Evolutionary conservation across 2,329 filamentous ascomycete genomes (phyloP).

Genomic region (Lachnellula hyalina): DNA sequence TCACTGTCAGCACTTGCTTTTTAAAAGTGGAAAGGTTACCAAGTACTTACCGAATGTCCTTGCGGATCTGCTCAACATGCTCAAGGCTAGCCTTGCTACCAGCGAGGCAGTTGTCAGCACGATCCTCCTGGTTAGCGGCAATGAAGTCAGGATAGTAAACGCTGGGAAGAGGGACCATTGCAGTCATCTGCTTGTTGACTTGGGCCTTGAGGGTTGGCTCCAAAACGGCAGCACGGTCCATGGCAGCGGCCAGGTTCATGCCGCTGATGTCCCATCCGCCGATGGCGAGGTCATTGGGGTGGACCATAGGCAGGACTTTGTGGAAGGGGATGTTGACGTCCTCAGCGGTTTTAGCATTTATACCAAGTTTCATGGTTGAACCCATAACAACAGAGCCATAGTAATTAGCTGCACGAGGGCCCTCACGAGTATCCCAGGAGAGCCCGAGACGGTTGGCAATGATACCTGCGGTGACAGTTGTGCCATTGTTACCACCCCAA

Average conservation of each 20-base stretch:
- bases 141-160: conserved; percentile 99
- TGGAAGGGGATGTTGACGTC: conserved; percentile 98
- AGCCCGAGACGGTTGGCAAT: conserved; percentile 87
- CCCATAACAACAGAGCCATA: conserved; percentile 97
- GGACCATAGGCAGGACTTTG: conserved; percentile 89
- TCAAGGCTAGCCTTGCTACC: conserved; percentile 79
- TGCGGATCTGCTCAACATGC: conserved; percentile 88
- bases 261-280: conserved; percentile 97
- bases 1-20: conserved; percentile 8
- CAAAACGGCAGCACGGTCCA: conserved; percentile 93
- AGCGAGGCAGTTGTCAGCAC: conserved; percentile 83
- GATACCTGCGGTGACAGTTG: conserved; percentile 94
- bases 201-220: conserved; percentile 89
- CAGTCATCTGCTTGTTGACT: conserved; percentile 88
- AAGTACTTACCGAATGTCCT: conserved; percentile 71
- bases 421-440: conserved; percentile 91
- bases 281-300: conserved; percentile 91
- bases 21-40: background rate
- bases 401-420: conserved; percentile 82
- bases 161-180: conserved; percentile 82
- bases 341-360: conserved; percentile 73
- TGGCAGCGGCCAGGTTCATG: conserved; percentile 82
- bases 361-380: conserved; percentile 94
- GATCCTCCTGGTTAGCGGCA: conserved; percentile 94
- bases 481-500: conserved; percentile 97